Percentiles rank a stretch among this genome's conserved stretches.
Conservation (phyloP, 495 filamentous ascomycete species). For the Aspergillus diversus region DNA sequence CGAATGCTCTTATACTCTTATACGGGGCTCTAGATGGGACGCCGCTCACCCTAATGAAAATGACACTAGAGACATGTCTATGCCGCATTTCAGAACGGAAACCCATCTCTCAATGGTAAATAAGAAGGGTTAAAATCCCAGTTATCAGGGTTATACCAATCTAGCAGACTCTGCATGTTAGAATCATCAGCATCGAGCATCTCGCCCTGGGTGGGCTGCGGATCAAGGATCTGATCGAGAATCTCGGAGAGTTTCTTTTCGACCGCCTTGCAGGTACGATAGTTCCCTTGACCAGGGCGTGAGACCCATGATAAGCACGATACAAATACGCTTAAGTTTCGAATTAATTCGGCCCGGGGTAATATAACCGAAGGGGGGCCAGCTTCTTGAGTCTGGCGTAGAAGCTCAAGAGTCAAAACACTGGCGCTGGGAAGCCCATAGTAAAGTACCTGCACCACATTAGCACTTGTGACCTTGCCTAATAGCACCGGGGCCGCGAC, state of each 20-base stretch:
- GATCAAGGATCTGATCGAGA: conserved; percentile 46
- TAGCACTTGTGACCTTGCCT: conserved; percentile 6
- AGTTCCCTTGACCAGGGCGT: conserved; percentile 57
- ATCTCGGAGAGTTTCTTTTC: conserved; percentile 49
- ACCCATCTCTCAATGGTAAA: conserved; percentile 30
- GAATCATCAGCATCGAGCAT: conserved; percentile 39
- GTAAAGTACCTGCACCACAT: conserved; percentile 45
- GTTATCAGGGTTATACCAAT: conserved; percentile 43
- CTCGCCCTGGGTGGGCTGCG: conserved; percentile 34
- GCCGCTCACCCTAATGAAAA: not conserved
- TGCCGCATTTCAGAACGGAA: conserved; percentile 23
- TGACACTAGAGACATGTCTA: conserved; percentile 5
- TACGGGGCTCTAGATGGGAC: not conserved
- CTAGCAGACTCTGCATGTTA: conserved; percentile 39
- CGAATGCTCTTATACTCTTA: not conserved
- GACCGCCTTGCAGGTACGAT: conserved; percentile 52
- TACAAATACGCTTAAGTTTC: conserved; percentile 66
- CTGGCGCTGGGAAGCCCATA: conserved; percentile 62
- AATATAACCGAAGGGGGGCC: conserved; percentile 39
- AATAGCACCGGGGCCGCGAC: conserved; percentile 22
- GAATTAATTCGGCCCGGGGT: conserved; percentile 63
- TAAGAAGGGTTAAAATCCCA: conserved; percentile 43
- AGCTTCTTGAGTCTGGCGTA: conserved; percentile 56
- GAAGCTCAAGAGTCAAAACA: conserved; percentile 63
- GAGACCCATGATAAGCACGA: conserved; percentile 59